Evolutionary conservation across 2,329 filamentous ascomycete genomes (phyloP), one percentile per base, ranked within the genome.

Genomic region (Verticillium albo-atrum): DNA sequence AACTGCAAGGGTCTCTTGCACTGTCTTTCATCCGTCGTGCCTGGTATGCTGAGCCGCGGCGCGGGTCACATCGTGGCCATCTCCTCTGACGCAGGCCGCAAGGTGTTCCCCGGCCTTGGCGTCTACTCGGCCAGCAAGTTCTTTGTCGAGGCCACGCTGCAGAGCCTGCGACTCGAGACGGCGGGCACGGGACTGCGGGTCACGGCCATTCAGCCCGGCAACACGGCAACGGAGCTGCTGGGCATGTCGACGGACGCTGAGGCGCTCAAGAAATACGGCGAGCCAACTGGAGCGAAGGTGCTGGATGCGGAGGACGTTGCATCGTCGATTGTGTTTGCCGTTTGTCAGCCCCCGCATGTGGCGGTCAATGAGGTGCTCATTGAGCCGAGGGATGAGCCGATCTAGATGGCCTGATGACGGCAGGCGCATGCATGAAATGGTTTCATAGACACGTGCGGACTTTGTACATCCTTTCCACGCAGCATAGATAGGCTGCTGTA

Each of bases 81-180:
- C 66, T 92, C 90, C 0, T 93, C 90, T 0, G 90, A 93, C 64
- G 90, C 90, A 1, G 90, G 90, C 0, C 86, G 90, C 59, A 92
- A 92, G 72, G 89, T 92, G 7, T 93, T 93, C 76, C 89, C 90
- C 0, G 90, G 90, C 0, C 76, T 93, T 14, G 90, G 90, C 57
- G 90, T 94, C 35, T 94, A 94, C 79, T 91, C 89, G 0, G 90
- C 89, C 27, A 89, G 85, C 73, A 94, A 94, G 71, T 92, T 93
- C 81, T 94, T 94, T 70, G 89, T 94, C 58, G 90, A 94, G 71
- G 90, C 89, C 1, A 90, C 89, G 0, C 79, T 94, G n/a, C 90
- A 93, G 72, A 80, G 80, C 32, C 74, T 94, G 64, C 85, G 90
- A 9, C 74, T 93, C 7, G 90, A 94, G 78, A 93, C 89, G 0